Base-by-base conservation (phyloP, 306 rosid species). In the Medicago arabica region DNA sequence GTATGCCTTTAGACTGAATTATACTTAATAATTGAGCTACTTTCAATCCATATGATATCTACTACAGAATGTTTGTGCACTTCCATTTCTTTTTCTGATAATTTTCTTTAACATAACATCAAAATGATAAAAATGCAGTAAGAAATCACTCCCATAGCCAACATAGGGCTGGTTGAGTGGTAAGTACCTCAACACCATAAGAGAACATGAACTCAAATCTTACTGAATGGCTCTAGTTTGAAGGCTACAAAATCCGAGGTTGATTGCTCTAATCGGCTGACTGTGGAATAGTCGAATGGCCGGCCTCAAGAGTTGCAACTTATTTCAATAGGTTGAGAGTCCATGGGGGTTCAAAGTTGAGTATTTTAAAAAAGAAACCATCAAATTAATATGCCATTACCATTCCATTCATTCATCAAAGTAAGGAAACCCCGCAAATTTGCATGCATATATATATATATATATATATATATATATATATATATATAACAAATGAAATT, bases 11-110 rank as follows among this genome's bases (percentile, higher is more conserved):
- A 41, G 71, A 41, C 34, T 41, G 34, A 40, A 40, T 17, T 66
- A 41, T 12, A 40, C 50, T 61, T 61, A 8, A 15, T 61, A n/a
- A 36, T 64, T 9, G 71, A 66, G 31, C 51, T 12, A 40, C 71
- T 66, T 41, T 66, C 34, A 66, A 66, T 43, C 71, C 23, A 15
- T 44, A 43, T 34, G 38, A 34, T 34, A 34, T 41, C 10, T 11
- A 41, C 46, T 47, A 25, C 61, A 25, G 46, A 49, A n/a, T 50
- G 5, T 28, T 16, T 31, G 46, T 49, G 46, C 61, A 69, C 16
- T 69, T 69, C 13, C 44, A 19, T 49, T 69, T 11, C 46, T 43
- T 41, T 41, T 66, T 21, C 19, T 15, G 13, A 13, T 43, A 18
- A 67, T 43, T 43, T 18, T 18, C 16, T 18, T 19, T 43, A 13